Base-by-base conservation (phyloP, 441 rosid species). In the Raphanus hybrid region DNA sequence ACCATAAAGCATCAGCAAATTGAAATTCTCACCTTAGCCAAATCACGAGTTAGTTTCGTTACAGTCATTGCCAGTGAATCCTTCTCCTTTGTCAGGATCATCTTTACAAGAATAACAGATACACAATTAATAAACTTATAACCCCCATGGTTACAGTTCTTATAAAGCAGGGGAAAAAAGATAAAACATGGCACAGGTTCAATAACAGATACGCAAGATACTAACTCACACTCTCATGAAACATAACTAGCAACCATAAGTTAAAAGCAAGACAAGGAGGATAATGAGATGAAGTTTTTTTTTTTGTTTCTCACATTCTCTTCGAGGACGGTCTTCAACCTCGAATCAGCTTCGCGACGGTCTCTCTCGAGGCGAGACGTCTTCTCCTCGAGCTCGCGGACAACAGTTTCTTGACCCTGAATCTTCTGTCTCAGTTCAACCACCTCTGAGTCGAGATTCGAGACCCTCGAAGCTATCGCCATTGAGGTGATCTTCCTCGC, bases 401-500 rank as follows among this genome's bases (percentile, higher is more conserved):
- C 84, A 62, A 81, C 48, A 4, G 82, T 83, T 69, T 91, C 97
- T 84, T 93, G 90, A 67, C 90, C 96, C 66, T 69, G 58, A 69
- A 86, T 64, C 73, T 75, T 84, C 74, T 84, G 86, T 70, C 80
- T 80, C 88, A 86, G 78, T 69, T 81, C 86, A n/a, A 81, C 85
- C 23, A 75, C 75, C 79, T 93, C 96, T 9, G 87, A 79, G 82
- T 90, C 96, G 79, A 93, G 86, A 58, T 87, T 88, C 76, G 95
- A 84, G 64, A 93, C 91, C 67, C 97, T 87, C 64, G 96, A 89
- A 62, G 97, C 92, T 32, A 93, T 90, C 15, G 97, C 98, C 94
- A 93, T 86, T 50, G 98, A 91, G 5, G 98, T 93, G 39, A 90
- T 91, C 89, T 90, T 91, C 71, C 96, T 91, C 55, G 98, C 98